phyloP scores from a whole-genome alignment of 768 basidiomycete genomes.

The Lentinula boryana region DNA sequence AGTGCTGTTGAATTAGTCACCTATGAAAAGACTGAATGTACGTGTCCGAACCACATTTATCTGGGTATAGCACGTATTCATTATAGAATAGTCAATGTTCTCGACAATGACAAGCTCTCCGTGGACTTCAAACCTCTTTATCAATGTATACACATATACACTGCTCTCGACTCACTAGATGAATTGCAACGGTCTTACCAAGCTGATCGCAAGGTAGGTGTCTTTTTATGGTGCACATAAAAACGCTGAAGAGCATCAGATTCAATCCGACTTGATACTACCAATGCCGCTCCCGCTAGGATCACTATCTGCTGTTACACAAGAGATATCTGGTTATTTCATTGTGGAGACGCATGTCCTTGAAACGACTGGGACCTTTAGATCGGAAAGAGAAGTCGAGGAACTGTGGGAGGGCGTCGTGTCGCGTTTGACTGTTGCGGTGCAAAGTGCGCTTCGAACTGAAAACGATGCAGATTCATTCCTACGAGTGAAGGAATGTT shows the following conservation, averaged over 20 bases:
- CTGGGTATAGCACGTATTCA: slow-evolving; percentile 8
- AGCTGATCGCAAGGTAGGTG: slow-evolving; percentile 83
- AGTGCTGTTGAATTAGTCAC: slow-evolving; percentile 90
- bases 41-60: slow-evolving; percentile 24
- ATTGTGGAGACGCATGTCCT: slow-evolving; percentile 93
- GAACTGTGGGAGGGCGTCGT: slow-evolving; percentile 92
- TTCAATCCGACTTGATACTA: slow-evolving; percentile 94
- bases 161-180: slow-evolving; percentile 82
- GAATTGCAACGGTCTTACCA: slow-evolving; percentile 91
- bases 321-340: slow-evolving; percentile 97
- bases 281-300: slow-evolving; percentile 63
- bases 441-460: slow-evolving; percentile 63
- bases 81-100: slow-evolving; percentile 64
- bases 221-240: background rate
- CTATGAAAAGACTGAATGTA: slow-evolving; percentile 92
- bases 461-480: slow-evolving; percentile 82
- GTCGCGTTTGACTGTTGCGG: slow-evolving; percentile 60
- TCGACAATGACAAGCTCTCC: slow-evolving; percentile 83
- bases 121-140: slow-evolving; percentile 95
- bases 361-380: slow-evolving; percentile 81
- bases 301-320: slow-evolving; percentile 70
- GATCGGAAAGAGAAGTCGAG: slow-evolving; percentile 88
- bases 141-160: slow-evolving; percentile 96
- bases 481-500: slow-evolving; percentile 74
- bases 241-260: slow-evolving; percentile 37